Evolutionary conservation across 352 stramenopile genomes (phyloP).

Genomic region (Globisporangium viniferum): DNA sequence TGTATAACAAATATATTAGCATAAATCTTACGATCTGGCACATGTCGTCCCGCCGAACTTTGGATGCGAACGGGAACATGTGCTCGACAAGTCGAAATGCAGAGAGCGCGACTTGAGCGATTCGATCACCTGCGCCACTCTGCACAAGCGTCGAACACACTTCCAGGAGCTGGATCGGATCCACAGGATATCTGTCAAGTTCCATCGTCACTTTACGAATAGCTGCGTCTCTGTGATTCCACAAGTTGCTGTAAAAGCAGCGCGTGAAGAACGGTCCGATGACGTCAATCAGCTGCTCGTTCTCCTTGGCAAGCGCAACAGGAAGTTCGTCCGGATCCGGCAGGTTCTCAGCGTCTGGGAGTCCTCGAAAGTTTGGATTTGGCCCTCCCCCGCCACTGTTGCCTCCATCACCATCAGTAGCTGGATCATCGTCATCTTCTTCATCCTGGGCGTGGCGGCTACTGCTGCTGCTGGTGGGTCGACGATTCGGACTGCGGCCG

Average conservation of each 20-base stretch:
- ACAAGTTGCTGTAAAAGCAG: constrained; percentile 86
- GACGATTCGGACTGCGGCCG: constrained; percentile 17
- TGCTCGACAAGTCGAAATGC: constrained; percentile 65
- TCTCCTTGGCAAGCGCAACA: constrained; percentile 65
- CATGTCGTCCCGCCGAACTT: constrained; percentile 60
- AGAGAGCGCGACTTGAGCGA: constrained; percentile 70
- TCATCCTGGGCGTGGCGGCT: not conserved
- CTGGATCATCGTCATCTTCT: constrained; percentile 26
- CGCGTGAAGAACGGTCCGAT: constrained; percentile 76
- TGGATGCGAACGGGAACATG: constrained; percentile 47
- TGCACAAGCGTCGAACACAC: constrained; percentile 71
- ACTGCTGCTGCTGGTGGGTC: constrained; percentile 11
- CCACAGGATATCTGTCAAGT: constrained; percentile 47
- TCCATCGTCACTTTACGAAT: constrained; percentile 84
- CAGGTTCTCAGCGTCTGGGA: constrained; percentile 68
- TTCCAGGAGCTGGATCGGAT: constrained; percentile 46
- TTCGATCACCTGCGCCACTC: constrained; percentile 67
- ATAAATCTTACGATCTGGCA: constrained; percentile 47
- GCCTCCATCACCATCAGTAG: constrained; percentile 5
- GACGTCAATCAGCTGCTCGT: constrained; percentile 67
- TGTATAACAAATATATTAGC: no score
- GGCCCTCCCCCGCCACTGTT: constrained; percentile 6
- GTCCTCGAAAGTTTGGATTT: constrained; percentile 58
- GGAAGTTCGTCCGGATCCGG: constrained; percentile 73
- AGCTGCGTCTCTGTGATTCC: constrained; percentile 81